These are phyloP conservation scores for Scenedesmus sp. DNA, from an alignment of 163 green algal species.

Conservation along the genomic window DNA sequence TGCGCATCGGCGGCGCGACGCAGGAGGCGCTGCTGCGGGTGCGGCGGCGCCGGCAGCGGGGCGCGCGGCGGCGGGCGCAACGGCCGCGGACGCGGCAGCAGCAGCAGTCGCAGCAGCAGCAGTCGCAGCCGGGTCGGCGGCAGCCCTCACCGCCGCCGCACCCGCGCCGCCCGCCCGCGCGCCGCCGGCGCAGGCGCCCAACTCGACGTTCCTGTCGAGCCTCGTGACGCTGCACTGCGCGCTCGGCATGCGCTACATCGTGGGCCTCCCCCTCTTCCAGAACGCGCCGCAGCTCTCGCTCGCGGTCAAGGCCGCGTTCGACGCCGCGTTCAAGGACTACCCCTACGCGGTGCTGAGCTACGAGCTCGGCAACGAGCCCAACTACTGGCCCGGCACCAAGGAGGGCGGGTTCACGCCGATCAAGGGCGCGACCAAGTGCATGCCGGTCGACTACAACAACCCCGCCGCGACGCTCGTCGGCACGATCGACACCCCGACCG, in stretches of 20 bases:
- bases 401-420: conserved; percentile 2
- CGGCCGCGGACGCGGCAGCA: background rate
- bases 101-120: background rate
- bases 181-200: background rate
- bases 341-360: conserved; percentile 33
- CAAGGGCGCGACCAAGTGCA: background rate
- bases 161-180: background rate
- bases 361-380: conserved; percentile 46
- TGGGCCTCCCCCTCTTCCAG: conserved; percentile 40
- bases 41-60: too few relatives aligned
- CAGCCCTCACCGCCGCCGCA: background rate
- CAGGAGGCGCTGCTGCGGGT: conserved; percentile 35
- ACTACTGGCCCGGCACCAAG: conserved; percentile 38
- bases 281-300: conserved; percentile 36
- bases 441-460: conserved; percentile 18
- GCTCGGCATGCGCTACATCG: conserved; percentile 45
- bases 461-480: conserved; percentile 22
- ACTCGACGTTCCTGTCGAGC: conserved; percentile 11
- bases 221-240: conserved; percentile 41
- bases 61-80: background rate
- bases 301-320: conserved; percentile 32
- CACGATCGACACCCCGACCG: conserved; percentile 16
- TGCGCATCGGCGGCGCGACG: conserved; percentile 30
- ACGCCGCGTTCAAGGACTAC: conserved; percentile 31
- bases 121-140: background rate